Evolutionary conservation across 768 basidiomycete species (phyloP), one percentile per base, ranked within the genome.

Genomic region (Rossbeevera mucosa): DNA sequence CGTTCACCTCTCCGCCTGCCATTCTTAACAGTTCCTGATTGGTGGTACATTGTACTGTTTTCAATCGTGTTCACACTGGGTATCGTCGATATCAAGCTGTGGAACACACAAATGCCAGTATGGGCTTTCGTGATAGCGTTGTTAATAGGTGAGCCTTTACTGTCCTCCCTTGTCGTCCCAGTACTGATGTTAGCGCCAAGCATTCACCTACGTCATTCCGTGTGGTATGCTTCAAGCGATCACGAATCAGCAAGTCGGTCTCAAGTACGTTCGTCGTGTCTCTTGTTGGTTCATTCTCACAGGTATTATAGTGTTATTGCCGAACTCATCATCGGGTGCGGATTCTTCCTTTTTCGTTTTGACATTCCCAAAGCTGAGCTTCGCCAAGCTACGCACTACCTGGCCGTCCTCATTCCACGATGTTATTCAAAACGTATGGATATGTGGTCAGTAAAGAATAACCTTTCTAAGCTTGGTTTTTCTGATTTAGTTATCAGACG

Each of bases 341-440:
- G 3, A 29, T 5, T 36, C 29, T 11, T 16, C 5, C 16, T 9
- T 36, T 42, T 43, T 12, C 28, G 7, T 45, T 21, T 29, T 9
- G 21, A 51, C 25, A 3, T 51, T 16, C 2, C 3, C 18, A 4
- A 16, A 38, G 12, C 46, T 57, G 11, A 60, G 20, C 14, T 44
- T 4, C 16, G 13, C 31, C 46, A 21, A 69, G 69, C 21, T 91
- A 89, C 59, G 80, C 77, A 24, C 76, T 88, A 40, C 90, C 89
- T 13, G 89, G 90, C 3, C 79, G 79, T 13, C 87, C 89, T 6
- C 65, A 90, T 50, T 88, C 90, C 0, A 88, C 83, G 76, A 89
- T 91, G 88, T 73, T 91, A 74, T 89, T 90, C 78, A 91, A 88
- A 79, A 86, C 85, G 0, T 88, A 76, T 77, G 86, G 88, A 26